These are phyloP conservation scores for Fusarium albidum DNA, from an alignment of 2,329 filamentous ascomycete species.

Conservation along the genomic window DNA sequence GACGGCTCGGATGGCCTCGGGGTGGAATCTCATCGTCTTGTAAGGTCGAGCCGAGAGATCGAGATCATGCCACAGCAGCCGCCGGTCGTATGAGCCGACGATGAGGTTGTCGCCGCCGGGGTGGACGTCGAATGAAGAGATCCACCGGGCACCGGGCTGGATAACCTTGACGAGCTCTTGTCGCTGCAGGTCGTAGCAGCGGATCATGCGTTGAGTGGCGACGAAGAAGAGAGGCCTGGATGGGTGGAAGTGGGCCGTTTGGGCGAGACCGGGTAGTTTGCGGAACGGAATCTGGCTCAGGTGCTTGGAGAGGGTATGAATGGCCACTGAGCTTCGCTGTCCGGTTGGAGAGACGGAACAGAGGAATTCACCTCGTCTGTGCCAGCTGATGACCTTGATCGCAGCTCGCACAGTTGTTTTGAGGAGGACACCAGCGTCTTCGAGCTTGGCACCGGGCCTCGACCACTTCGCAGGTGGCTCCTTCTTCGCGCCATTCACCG, in stretches of 20 bases:
- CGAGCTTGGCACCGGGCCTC: conserved; percentile 76
- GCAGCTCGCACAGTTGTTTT: conserved; percentile 81
- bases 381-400: conserved; percentile 92
- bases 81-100: conserved; percentile 92
- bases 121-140: conserved; percentile 93
- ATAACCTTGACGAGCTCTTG: conserved; percentile 93
- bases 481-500: conserved; percentile 69
- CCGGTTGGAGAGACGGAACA: conserved; percentile 87
- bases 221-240: conserved; percentile 94
- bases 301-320: conserved; percentile 95
- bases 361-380: conserved; percentile 93
- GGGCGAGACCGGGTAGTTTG: conserved; percentile 74
- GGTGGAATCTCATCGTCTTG: conserved; percentile 96
- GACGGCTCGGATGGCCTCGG: conserved; percentile 88
- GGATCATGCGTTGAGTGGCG: conserved; percentile 91
- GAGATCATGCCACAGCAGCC: conserved; percentile 95
- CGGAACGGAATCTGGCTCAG: conserved; percentile 95
- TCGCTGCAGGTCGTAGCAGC: conserved; percentile 90
- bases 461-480: conserved; percentile 83
- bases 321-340: conserved; percentile 82
- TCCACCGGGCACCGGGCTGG: conserved; percentile 92
- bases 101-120: conserved; percentile 93
- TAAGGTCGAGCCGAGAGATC: conserved; percentile 91
- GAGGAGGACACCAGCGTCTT: conserved; percentile 80
- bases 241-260: conserved; percentile 94